Base-by-base conservation (phyloP, 768 basidiomycete species). In the Rossbeevera mucosa region DNA sequence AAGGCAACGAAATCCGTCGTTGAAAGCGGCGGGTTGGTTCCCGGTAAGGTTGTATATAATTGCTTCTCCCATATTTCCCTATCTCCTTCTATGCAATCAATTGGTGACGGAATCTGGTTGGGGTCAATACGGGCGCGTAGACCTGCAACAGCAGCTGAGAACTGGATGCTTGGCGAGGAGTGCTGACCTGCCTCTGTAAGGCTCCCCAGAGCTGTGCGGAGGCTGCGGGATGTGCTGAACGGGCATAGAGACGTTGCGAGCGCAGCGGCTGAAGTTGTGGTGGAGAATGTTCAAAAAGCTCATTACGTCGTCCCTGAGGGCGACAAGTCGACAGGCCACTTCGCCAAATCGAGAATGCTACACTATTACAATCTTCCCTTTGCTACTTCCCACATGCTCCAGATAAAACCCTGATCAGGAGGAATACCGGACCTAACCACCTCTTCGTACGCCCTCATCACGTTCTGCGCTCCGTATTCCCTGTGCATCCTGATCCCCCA, bases 31-130 rank as follows among this genome's bases (percentile, higher is more conserved):
- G 83, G 83, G 59, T 83, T 86, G 31, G 74, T 72, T 0, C 78
- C 78, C 13, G 80, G 76, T 22, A 85, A 72, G 8, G 83, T 84
- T 73, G 80, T 75, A 59, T 83, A 91, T 33, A 79, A 73, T 59
- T 88, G 79, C 20, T 80, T 74, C 61, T 88, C 83, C 84, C 89
- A 92, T 74, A 80, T 72, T 53, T 81, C 78, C 56, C 88, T 83
- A 77, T 97, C 94, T 6, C 76, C 70, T 60, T 91, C 88, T 47
- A 88, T 82, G 12, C 82, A 75, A 38, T 88, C 84, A 14, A 91
- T 83, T 21, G 92, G 87, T 3, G 93, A 94, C n/a, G 96, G 96
- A 25, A 98, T 85, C 64, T 95, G 93, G 59, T 73, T 79, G 7
- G 88, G 84, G 66, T 97, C 91, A 60, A 99, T 91, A 52, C 85